Evolutionary conservation across 108 stramenopile species (phyloP), one percentile per base, ranked within the genome.

Genomic region (Schizochytrium sp.): DNA sequence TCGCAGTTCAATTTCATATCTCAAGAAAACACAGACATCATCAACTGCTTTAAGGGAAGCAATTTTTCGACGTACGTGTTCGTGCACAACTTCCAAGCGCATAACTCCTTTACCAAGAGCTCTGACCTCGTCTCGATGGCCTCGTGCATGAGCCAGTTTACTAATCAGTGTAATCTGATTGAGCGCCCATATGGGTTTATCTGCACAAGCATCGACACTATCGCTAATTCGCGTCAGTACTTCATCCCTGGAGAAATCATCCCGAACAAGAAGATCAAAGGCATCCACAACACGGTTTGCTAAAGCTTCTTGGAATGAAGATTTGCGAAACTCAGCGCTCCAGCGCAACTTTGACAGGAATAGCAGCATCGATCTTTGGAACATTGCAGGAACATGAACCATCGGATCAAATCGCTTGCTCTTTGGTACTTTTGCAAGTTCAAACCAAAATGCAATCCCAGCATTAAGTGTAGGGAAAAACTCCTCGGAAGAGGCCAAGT

Each of bases 181-280:
- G 28, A 83, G 40, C 8, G 76, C 76, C 76, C 76, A 83, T 5
- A 83, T 83, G 0, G 76, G 76, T 28, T 83, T 83, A 53, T 83
- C 76, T 13, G 47, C 50, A 53, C 76, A 83, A 17, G 76, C 53
- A 53, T 83, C 76, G 76, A 83, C 76, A 53, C 76, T 83, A 53
- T 83, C 76, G 47, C 53, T 55, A 49, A 83, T 83, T 17, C 76
- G 76, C 76, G 47, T 1, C 45, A 83, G 5, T n/a, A 83, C 76
- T 53, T 83, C 76, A 8, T 55, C 53, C 5, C 53, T 46, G 38
- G 53, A 10, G 47, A 55, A 49, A 5, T 17, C 76, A 53, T 83
- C 76, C 17, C 47, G 5, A 12, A 5, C 28, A 47, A 83, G 28
- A 42, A 83, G 76, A 38, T 3, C 50, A 12, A 83, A 42, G 0